phyloP scores from a whole-genome alignment of 2,329 filamentous ascomycete genomes.

The Zalaria obscura region DNA sequence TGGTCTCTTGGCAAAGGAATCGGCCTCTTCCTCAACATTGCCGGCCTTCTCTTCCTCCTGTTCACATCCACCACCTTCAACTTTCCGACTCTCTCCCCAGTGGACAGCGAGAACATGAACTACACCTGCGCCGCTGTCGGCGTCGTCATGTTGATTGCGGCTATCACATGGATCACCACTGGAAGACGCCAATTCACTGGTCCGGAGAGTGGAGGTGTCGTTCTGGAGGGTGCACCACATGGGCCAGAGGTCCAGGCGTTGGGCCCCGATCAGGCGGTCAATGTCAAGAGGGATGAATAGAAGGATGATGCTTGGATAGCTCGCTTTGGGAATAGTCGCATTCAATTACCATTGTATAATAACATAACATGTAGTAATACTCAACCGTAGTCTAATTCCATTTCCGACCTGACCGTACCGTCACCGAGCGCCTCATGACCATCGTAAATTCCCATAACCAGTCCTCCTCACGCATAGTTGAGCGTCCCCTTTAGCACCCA shows the following conservation, averaged over 20 bases:
- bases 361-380: no score
- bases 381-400: no score
- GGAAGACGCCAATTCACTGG: slow-evolving; percentile 37
- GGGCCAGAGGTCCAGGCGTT: no score
- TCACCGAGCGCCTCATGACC: no score
- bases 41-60: slow-evolving; percentile 37
- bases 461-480: slow-evolving; percentile 27
- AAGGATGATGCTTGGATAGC: no score
- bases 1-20: slow-evolving; percentile 30
- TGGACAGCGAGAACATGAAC: slow-evolving; percentile 43
- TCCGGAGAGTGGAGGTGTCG: slow-evolving; percentile 16
- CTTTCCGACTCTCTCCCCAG: slow-evolving; percentile 36
- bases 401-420: no score
- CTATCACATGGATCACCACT: slow-evolving; percentile 38
- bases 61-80: slow-evolving; percentile 44
- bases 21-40: slow-evolving; percentile 30
- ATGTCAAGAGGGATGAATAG: no score
- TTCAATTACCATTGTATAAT: no score
- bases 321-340: no score
- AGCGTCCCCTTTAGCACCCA: slow-evolving; percentile 57
- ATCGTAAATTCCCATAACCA: no score
- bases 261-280: no score
- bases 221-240: slow-evolving; percentile 3
- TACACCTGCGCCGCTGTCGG: slow-evolving; percentile 43
- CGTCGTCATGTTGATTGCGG: slow-evolving; percentile 36